Conservation (phyloP, 2,329 filamentous ascomycete genomes). For the Aphanoascus verrucosus region DNA sequence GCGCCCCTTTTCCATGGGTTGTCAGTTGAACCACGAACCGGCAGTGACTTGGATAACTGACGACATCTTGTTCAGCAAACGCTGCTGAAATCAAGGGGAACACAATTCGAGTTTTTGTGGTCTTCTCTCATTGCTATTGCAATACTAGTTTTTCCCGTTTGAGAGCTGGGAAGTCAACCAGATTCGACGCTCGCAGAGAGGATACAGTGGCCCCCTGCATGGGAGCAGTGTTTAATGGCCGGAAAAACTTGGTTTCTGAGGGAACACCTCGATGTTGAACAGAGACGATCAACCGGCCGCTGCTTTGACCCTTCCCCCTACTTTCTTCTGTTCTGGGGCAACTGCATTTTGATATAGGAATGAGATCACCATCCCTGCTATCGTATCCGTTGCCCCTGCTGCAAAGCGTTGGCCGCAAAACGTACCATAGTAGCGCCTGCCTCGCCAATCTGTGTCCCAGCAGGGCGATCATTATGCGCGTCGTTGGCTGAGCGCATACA, state of each 20-base stretch:
- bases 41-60: background rate
- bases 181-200: background rate
- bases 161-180: background rate
- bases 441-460: background rate
- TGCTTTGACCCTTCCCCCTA: background rate
- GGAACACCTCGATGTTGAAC: background rate
- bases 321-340: background rate
- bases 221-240: background rate
- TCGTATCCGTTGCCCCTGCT: background rate
- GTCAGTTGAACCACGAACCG: background rate
- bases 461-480: background rate
- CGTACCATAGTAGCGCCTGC: background rate
- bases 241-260: background rate
- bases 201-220: background rate
- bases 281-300: background rate
- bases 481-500: background rate
- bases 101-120: background rate
- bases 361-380: slow-evolving; percentile 8
- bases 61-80: background rate
- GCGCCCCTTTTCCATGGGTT: background rate
- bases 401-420: background rate
- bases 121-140: background rate
- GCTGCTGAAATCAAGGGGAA: background rate
- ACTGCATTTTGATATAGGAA: background rate
- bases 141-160: background rate